These are phyloP conservation scores for Pseudonectria foliicola DNA, from an alignment of 2,329 filamentous ascomycete genomes.

Conservation along the genomic window DNA sequence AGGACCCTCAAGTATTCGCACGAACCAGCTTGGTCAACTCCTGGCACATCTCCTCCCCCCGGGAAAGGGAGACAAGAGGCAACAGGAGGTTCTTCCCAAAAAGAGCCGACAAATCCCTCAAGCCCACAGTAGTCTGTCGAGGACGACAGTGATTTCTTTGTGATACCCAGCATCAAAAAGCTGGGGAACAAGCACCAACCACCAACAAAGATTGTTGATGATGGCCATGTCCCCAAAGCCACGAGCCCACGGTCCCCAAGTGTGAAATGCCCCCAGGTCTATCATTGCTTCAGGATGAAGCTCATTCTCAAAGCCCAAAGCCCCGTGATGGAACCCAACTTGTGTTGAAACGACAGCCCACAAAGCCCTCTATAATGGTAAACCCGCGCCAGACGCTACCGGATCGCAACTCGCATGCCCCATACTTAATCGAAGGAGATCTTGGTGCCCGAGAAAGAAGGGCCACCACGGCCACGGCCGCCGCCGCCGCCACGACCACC, in stretches of 20 bases:
- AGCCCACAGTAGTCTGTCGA: constrained; percentile 26
- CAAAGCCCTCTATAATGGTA: constrained; percentile 37
- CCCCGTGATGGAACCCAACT: constrained; percentile 28
- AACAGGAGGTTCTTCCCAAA: constrained; percentile 22
- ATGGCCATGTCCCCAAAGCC: constrained; percentile 19
- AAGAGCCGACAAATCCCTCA: constrained; percentile 33
- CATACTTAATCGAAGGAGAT: constrained; percentile 55
- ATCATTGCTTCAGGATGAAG: constrained; percentile 39
- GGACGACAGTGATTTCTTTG: constrained; percentile 16
- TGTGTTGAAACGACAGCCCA: constrained; percentile 51
- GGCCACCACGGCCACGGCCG: constrained; percentile 40
- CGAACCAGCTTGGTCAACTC: constrained; percentile 27
- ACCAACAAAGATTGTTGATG: constrained; percentile 2
- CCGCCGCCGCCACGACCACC: constrained; percentile 40
- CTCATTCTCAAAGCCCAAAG: constrained; percentile 49
- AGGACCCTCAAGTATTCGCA: constrained; percentile 31
- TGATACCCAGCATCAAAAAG: constrained; percentile 27
- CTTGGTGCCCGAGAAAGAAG: constrained; percentile 62
- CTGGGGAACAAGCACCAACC: constrained; percentile 18
- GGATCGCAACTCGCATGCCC: constrained; percentile 22
- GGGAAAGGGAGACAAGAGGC: constrained; percentile 5
- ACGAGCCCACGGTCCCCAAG: constrained; percentile 33
- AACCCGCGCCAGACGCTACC: constrained; percentile 39
- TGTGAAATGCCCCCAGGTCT: constrained; percentile 47
- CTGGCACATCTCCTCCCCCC: constrained; percentile 6